Evolutionary conservation across 2,329 filamentous ascomycete species (phyloP), one percentile per base, ranked within the genome.

Genomic region (Torrubiella hemipterigena): DNA sequence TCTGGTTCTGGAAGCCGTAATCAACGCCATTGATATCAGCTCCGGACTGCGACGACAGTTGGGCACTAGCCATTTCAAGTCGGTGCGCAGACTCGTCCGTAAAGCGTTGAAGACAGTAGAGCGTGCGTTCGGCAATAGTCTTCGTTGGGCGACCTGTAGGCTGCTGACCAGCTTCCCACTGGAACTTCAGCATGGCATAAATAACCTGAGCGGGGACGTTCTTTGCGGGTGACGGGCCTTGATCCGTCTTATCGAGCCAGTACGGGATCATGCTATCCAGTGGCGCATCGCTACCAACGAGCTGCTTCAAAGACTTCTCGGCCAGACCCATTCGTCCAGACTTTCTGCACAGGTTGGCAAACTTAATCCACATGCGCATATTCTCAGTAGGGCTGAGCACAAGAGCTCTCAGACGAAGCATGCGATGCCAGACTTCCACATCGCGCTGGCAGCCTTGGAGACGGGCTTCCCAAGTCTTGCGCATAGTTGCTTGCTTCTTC

Each of bases 301-400:
- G 66, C 38, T 85, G 84, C 51, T 91, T 87, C 32, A 99, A 63
- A 9, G 87, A 93, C 59, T 94, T 93, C 59, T 98, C 91, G 1
- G 91, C 91, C 29, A 99, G 71, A 8, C 91, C 89, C 68, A 89
- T 87, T 18, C 91, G 81, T 35, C 85, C 82, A 27, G 89, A 94
- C 56, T 98, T 99, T 47, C 93, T 82, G 56, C 93, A 99, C 6
- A 98, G 73, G 47, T 96, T 98, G 47, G 91, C 84, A 52, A 95
- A 98, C 53, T 98, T 99, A 64, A 98, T 96, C 77, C 87, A 95
- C 86, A 98, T 98, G 47, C 93, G 83, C 66, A 93, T 85, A 48
- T 95, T 95, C 52, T 99, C 87, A 20, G 75, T 75, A 0, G 93
- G 89, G 1, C 79, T 79, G 38, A 96, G 89, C 36, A 99, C 91